Evolutionary conservation across 169 alveolate genomes (phyloP).

Genomic region (Babesia bigemina): DNA sequence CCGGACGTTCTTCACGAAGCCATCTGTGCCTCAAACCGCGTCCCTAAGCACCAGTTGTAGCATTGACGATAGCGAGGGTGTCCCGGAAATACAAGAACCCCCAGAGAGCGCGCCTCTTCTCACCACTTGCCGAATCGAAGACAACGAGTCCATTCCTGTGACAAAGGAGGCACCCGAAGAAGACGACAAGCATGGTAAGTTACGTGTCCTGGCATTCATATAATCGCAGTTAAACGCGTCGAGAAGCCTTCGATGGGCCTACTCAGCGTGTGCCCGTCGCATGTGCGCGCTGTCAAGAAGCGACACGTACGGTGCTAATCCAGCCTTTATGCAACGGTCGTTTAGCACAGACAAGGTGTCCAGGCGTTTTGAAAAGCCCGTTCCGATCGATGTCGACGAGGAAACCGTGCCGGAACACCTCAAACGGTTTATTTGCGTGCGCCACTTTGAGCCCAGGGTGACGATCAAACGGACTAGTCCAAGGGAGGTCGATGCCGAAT

Average conservation of each 20-base stretch:
- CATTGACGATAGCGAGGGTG: background rate
- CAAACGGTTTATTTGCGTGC: conserved; percentile 59
- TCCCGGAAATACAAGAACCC: background rate
- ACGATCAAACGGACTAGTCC: conserved; percentile 71
- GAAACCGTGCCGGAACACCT: conserved; percentile 66
- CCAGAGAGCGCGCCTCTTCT: background rate
- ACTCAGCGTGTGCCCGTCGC: conserved; percentile 19
- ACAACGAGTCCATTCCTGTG: background rate
- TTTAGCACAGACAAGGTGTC: background rate
- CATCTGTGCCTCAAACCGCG: conserved; percentile 3
- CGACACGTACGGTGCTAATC: conserved; percentile 13
- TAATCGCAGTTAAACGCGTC: background rate
- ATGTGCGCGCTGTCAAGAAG: conserved; percentile 20
- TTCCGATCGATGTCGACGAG: conserved; percentile 60
- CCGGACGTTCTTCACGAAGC: conserved; percentile 30
- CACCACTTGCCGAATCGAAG: background rate
- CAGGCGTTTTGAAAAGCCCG: conserved; percentile 57
- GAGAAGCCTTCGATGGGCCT: conserved; percentile 17
- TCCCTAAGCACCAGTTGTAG: no score
- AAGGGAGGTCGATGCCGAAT: conserved; percentile 49
- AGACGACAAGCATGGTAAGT: background rate
- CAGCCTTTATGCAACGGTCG: no score
- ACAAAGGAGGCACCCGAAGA: background rate
- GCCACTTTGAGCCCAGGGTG: conserved; percentile 64
- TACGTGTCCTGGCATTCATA: background rate